These are phyloP conservation scores for Russula emetica DNA, from an alignment of 768 basidiomycete genomes.

Conservation along the genomic window DNA sequence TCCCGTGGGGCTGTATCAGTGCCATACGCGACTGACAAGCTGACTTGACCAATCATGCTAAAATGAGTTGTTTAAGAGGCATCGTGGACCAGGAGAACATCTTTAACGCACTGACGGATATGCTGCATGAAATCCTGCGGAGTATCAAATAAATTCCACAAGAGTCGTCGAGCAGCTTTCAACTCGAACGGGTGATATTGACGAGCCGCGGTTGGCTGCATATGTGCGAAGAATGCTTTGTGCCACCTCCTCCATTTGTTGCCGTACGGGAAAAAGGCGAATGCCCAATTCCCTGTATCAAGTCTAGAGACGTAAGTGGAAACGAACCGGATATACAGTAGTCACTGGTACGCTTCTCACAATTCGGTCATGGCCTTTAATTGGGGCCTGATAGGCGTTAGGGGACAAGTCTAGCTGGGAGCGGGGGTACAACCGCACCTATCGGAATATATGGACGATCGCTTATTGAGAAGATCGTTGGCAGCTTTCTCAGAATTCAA, in stretches of 20 bases:
- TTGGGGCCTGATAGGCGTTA: constrained; percentile 19
- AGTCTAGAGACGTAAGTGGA: constrained; percentile 33
- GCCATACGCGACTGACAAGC: constrained; percentile 46
- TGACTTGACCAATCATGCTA: constrained; percentile 36
- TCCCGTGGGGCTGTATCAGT: constrained; percentile 38
- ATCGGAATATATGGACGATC: constrained; percentile 35
- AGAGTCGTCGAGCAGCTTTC: constrained; percentile 34
- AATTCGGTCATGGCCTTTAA: constrained; percentile 33
- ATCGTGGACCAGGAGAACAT: background rate
- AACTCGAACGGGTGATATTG: constrained; percentile 35
- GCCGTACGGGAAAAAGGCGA: constrained; percentile 41
- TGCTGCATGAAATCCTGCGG: constrained; percentile 40
- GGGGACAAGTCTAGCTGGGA: background rate
- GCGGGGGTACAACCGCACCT: constrained; percentile 20
- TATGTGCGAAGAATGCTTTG: constrained; percentile 41
- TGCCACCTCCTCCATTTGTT: constrained; percentile 41
- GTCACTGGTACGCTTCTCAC: constrained; percentile 13
- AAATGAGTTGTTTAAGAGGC: background rate
- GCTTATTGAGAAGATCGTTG: constrained; percentile 34
- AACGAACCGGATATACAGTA: too few species aligned
- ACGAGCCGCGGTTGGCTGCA: constrained; percentile 35
- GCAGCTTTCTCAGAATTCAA: constrained; percentile 34
- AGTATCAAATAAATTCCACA: constrained; percentile 34
- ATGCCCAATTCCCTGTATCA: constrained; percentile 39
- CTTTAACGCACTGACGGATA: constrained; percentile 37